These are phyloP conservation scores for Citrullus colocynthis DNA, from an alignment of 306 rosid genomes.

Conservation along the genomic window DNA sequence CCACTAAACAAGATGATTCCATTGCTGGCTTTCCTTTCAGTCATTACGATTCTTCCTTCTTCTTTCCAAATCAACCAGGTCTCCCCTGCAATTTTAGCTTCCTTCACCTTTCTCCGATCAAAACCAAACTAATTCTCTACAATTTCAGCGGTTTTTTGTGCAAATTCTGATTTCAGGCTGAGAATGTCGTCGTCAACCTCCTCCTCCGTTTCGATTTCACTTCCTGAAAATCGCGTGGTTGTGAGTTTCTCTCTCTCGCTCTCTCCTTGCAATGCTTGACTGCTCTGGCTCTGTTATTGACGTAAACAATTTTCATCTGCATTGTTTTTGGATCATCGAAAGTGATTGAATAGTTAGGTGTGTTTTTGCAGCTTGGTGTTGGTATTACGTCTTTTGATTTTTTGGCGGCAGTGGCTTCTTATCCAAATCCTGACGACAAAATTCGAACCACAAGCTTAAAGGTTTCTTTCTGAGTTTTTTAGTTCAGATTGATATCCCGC, in stretches of 20 bases:
- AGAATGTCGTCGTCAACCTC: slow-evolving; percentile 26
- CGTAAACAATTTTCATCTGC: background rate
- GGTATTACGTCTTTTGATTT: slow-evolving; percentile 47
- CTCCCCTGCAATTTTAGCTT: background rate
- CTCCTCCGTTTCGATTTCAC: slow-evolving; percentile 28
- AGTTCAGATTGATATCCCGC: background rate
- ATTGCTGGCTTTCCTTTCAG: background rate
- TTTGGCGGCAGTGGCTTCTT: slow-evolving; percentile 46
- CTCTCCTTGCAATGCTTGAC: background rate
- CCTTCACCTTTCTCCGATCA: background rate
- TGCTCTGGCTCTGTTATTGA: background rate
- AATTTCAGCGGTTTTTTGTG: background rate
- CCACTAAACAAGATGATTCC: background rate
- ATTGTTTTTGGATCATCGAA: background rate
- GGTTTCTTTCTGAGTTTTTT: slow-evolving; percentile 13
- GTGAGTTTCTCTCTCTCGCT: slow-evolving; percentile 26
- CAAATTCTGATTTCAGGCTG: background rate
- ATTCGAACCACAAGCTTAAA: slow-evolving; percentile 52
- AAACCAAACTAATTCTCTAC: background rate
- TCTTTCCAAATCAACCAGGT: slow-evolving; percentile 6
- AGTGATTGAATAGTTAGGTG: background rate
- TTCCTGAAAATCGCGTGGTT: slow-evolving; percentile 33
- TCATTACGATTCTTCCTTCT: background rate
- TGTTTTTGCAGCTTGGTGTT: slow-evolving; percentile 45
- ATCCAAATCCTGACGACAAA: slow-evolving; percentile 67